Evolutionary conservation across 139 green algal species (phyloP), one percentile per base, ranked within the genome.

Genomic region (Chlorella sorokiniana): DNA sequence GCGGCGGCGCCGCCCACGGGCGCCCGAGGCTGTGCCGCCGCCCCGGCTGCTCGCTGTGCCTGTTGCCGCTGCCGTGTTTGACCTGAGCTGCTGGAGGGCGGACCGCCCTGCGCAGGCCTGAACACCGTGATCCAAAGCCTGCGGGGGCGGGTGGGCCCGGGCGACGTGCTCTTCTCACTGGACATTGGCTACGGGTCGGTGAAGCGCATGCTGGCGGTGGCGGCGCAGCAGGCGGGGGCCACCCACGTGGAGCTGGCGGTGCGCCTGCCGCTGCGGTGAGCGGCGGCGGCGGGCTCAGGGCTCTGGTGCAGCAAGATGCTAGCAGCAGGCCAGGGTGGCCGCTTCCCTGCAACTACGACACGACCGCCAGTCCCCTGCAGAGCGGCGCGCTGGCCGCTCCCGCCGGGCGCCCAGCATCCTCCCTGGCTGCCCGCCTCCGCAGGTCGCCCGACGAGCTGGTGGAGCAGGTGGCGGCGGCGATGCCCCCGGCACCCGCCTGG

Each of bases 121-220:
- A 93, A 93, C 69, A 85, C 85, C 20, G 89, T 90, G 27, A 88
- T 94, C 37, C 75, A 88, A 40, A 82, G 77, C 67, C 29, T 67
- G 62, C 70, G 77, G 8, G 79, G 76, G 1, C 44, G 63, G 23
- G 8, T 79, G 29, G 65, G 31, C 4, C 35, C 69, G 11, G 29
- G 38, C 1, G 73, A 84, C n/a, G 72, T 76, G 18, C 61, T 89
- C 33, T 77, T 85, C 35, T 69, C 70, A 0, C 52, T 81, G 31
- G 82, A 88, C 40, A 68, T 84, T 44, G 84, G 90, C 14, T 94
- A 94, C 72, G 90, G 90, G 59, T 91, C 84, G 20, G 89, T 93
- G 2, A 94, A 94, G 85, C 94, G 91, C 76, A 94, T 94, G 85
- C 81, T 88, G 73, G 27, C 78, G 38, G 88, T 84, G 33, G 79